A percentile compares a stretch with the other conserved stretches of the same genome.
These are phyloP conservation scores for Fusarium transvaalense DNA, from an alignment of 2,329 filamentous ascomycete species.

Conservation along the genomic window DNA sequence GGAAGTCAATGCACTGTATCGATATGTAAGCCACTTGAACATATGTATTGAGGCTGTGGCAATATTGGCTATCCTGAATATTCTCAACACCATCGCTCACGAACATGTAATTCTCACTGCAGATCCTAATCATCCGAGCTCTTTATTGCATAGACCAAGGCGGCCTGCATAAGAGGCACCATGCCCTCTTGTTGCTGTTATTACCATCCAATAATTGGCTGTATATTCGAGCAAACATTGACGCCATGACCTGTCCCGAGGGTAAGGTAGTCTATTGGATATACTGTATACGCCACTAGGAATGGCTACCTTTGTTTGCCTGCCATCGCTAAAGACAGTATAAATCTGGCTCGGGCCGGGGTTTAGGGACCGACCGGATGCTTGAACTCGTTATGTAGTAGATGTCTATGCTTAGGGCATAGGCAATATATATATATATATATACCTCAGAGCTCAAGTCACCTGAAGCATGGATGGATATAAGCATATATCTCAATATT, in stretches of 20 bases:
- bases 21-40: constrained; percentile 11
- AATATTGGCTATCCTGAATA: not conserved
- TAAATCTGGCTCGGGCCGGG: too few species aligned
- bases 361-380: too few species aligned
- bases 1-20: not conserved
- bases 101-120: not conserved
- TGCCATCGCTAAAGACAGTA: too few species aligned
- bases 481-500: not conserved
- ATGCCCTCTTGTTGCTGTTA: constrained; percentile 14
- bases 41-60: not conserved
- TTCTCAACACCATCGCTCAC: not conserved
- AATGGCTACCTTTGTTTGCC: too few species aligned
- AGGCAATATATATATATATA: too few species aligned
- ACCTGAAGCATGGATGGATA: not conserved
- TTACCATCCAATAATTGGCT: constrained; percentile 13
- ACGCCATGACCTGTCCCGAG: constrained; percentile 17
- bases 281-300: not conserved
- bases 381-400: too few species aligned
- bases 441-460: not conserved
- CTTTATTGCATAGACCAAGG: not conserved
- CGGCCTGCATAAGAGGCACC: constrained; percentile 19
- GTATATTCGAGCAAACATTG: constrained; percentile 22
- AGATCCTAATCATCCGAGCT: not conserved
- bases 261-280: constrained; percentile 21
- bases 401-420: too few species aligned